Percentiles rank a stretch among this genome's conserved stretches.
Evolutionary conservation across 805 yeast species (phyloP).

Genomic region (Nematodospora valgi): DNA sequence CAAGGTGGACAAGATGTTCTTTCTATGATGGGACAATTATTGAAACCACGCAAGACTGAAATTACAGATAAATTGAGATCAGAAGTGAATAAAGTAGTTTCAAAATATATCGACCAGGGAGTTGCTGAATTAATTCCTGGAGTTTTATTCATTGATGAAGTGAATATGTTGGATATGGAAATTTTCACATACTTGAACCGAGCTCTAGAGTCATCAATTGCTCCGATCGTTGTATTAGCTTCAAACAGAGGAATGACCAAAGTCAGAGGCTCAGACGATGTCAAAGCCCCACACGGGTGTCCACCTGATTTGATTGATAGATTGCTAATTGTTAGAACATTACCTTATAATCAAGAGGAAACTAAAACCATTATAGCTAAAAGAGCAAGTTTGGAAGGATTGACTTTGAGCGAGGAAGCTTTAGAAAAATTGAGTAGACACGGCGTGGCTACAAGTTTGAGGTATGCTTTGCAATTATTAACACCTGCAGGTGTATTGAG

Average conservation of each 20-base stretch:
- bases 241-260: constrained; percentile 93
- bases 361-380: constrained; percentile 77
- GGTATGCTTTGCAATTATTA: constrained; percentile 88
- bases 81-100: constrained; percentile 94
- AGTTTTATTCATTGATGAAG: constrained; percentile 95
- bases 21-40: constrained; percentile 94
- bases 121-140: constrained; percentile 98
- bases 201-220: constrained; percentile 86
- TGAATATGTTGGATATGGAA: constrained; percentile 97
- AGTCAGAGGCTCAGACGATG: constrained; percentile 83
- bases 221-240: constrained; percentile 94
- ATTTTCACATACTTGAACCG: constrained; percentile 92
- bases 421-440: constrained; percentile 67
- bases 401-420: constrained; percentile 65
- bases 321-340: constrained; percentile 84
- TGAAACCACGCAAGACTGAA: constrained; percentile 95
- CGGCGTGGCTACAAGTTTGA: constrained; percentile 76
- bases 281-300: constrained; percentile 90
- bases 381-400: constrained; percentile 74
- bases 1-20: constrained; percentile 95
- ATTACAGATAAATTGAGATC: constrained; percentile 91
- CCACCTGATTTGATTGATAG: constrained; percentile 95
- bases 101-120: constrained; percentile 96
- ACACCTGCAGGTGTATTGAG: constrained; percentile 88
- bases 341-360: constrained; percentile 83